Evolutionary conservation across 768 basidiomycete genomes (phyloP).

Genomic region (Gyrodon lividus): DNA sequence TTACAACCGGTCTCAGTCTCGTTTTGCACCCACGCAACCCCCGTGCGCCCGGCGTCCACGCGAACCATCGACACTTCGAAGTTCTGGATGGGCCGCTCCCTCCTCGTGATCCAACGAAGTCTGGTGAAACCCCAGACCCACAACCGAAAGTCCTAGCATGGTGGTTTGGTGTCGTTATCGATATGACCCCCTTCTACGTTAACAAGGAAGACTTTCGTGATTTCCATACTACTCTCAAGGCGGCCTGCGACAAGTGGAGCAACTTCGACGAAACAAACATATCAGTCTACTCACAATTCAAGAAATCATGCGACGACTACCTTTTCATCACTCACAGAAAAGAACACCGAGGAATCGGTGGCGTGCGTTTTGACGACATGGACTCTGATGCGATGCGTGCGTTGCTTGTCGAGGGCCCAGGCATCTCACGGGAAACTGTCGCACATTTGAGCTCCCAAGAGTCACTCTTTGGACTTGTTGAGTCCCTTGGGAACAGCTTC

Average conservation of each 20-base stretch:
- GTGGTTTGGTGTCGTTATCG: constrained; percentile 31
- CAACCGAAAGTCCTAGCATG: constrained; percentile 20
- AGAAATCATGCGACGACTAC: constrained; percentile 54
- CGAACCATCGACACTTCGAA: constrained; percentile 30
- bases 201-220: constrained; percentile 44
- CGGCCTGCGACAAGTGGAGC: constrained; percentile 44
- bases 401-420: constrained; percentile 17
- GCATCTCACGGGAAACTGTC: constrained; percentile 1
- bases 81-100: constrained; percentile 12
- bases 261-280: neutral
- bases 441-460: constrained; percentile 26
- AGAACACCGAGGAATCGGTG: constrained; percentile 55
- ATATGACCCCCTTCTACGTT: constrained; percentile 53
- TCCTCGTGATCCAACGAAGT: neutral
- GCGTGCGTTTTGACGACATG: constrained; percentile 59
- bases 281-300: constrained; percentile 45
- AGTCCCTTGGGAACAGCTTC: constrained; percentile 43
- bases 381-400: constrained; percentile 26
- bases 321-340: constrained; percentile 50
- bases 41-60: constrained; percentile 17
- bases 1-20: constrained; percentile 19
- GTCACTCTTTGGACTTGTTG: constrained; percentile 45
- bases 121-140: neutral
- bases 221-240: constrained; percentile 46
- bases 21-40: constrained; percentile 26